Evolutionary conservation across 495 filamentous ascomycete genomes (phyloP).

Genomic region (Mycothermus thermophilus): DNA sequence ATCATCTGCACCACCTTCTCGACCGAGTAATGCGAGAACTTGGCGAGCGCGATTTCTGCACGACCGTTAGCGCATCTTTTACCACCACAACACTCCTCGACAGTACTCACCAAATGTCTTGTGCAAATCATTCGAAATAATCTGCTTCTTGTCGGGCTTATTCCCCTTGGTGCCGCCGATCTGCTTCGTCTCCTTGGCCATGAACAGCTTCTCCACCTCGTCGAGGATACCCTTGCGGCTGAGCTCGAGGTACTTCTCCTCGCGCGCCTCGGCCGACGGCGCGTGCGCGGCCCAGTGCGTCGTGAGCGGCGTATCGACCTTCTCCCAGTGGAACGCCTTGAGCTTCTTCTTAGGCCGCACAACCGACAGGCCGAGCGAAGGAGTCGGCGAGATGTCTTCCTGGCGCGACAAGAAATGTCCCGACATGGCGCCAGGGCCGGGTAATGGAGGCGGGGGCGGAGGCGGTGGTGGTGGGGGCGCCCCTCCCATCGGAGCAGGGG

Average conservation of each 20-base stretch:
- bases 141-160: slow-evolving; percentile 91
- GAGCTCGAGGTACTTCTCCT: slow-evolving; percentile 89
- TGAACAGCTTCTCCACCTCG: slow-evolving; percentile 92
- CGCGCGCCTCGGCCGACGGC: slow-evolving; percentile 66
- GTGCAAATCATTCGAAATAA: slow-evolving; percentile 82
- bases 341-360: slow-evolving; percentile 96
- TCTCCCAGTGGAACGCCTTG: slow-evolving; percentile 98
- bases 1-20: slow-evolving; percentile 85
- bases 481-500: slow-evolving; percentile 36
- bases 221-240: slow-evolving; percentile 88
- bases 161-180: slow-evolving; percentile 48
- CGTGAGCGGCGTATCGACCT: slow-evolving; percentile 83
- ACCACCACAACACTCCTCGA: neutral
- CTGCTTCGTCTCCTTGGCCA: slow-evolving; percentile 93
- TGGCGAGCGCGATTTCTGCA: slow-evolving; percentile 75
- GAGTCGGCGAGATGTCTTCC: slow-evolving; percentile 16
- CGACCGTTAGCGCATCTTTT: slow-evolving; percentile 9
- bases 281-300: slow-evolving; percentile 90
- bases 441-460: slow-evolving; percentile 45
- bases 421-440: slow-evolving; percentile 44
- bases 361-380: slow-evolving; percentile 47
- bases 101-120: slow-evolving; percentile 59
- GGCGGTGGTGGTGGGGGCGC: slow-evolving; percentile 26
- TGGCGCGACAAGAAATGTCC: slow-evolving; percentile 41
- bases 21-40: slow-evolving; percentile 65